Conservation (phyloP, 1,284 basidiomycete species). For the Melanopsichium pennsylvanicum region DNA sequence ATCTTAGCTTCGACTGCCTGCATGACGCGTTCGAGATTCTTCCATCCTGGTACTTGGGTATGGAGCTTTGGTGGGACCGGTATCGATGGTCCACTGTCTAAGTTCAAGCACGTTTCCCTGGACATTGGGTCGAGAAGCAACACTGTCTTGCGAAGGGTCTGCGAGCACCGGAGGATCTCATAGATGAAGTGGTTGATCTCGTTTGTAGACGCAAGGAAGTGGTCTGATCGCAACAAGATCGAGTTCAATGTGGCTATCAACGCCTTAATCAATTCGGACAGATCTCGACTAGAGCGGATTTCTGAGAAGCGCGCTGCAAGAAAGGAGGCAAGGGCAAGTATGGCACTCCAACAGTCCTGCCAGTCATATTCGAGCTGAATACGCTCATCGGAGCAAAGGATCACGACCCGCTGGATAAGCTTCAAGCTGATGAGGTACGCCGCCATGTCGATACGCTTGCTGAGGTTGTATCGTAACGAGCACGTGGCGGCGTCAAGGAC, state of each 20-base stretch:
- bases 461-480: constrained; percentile 57
- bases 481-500: constrained; percentile 49
- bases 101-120: neutral
- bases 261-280: constrained; percentile 34
- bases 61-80: constrained; percentile 33
- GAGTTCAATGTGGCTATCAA: constrained; percentile 48
- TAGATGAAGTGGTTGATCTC: constrained; percentile 54
- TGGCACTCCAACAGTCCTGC: constrained; percentile 51
- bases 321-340: constrained; percentile 46
- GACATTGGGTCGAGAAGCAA: constrained; percentile 22
- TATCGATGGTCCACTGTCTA: neutral
- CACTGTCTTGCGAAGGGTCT: constrained; percentile 29
- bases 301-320: constrained; percentile 40
- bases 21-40: constrained; percentile 40
- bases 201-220: constrained; percentile 36
- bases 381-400: constrained; percentile 42
- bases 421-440: constrained; percentile 47
- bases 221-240: constrained; percentile 47
- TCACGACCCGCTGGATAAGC: constrained; percentile 45
- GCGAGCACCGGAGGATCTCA: constrained; percentile 48
- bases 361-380: constrained; percentile 58
- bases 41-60: constrained; percentile 34
- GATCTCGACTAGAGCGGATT: constrained; percentile 31
- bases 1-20: constrained; percentile 42
- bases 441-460: constrained; percentile 51